Evolutionary conservation across 345 rosid genomes (phyloP), one percentile per base, ranked within the genome.

Genomic region (Linum tenue): DNA sequence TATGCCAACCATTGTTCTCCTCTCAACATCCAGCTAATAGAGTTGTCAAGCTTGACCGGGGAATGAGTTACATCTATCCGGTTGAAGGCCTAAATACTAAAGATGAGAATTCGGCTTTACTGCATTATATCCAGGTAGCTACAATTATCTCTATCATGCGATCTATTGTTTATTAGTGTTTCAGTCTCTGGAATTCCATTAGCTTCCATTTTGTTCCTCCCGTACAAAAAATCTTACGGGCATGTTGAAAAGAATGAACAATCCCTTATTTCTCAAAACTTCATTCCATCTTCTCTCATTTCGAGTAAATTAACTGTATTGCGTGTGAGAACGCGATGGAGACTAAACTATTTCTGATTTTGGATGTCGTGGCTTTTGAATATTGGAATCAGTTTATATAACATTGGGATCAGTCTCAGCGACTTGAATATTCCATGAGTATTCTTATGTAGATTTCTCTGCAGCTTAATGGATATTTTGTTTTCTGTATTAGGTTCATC

Each of bases 71-170:
- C 56, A 73, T 79, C 65, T 86, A 82, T 78, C 78, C 78, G 56
- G 75, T 76, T 55, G 82, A 78, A 67, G 97, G 92, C 72, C 81
- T 86, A 70, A 92, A 92, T 81, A 92, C 88, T 35, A 77, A 69
- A 14, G 86, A 92, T 59, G 95, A 92, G 80, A 92, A 89, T 75
- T 87, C 97, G 61, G 83, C 91, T 40, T 72, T 89, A 7, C 68
- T 92, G 40, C 98, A 90, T 77, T 88, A 88, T 75, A 88, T 90
- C 65, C 98, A 92, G 96, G 97, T 92, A 75, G 60, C 40, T 55
- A 5, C 7, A 36, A 43, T 56, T 73, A 50, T 22, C n/a, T n/a
- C n/a, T n/a, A n/a, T n/a, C n/a, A n/a, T n/a, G n/a, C n/a, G n/a
- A n/a, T n/a, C n/a, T n/a, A n/a, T n/a, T n/a, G n/a, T n/a, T n/a